These are phyloP conservation scores for Ilyonectria robusta DNA, from an alignment of 2,329 filamentous ascomycete genomes.

Conservation along the genomic window DNA sequence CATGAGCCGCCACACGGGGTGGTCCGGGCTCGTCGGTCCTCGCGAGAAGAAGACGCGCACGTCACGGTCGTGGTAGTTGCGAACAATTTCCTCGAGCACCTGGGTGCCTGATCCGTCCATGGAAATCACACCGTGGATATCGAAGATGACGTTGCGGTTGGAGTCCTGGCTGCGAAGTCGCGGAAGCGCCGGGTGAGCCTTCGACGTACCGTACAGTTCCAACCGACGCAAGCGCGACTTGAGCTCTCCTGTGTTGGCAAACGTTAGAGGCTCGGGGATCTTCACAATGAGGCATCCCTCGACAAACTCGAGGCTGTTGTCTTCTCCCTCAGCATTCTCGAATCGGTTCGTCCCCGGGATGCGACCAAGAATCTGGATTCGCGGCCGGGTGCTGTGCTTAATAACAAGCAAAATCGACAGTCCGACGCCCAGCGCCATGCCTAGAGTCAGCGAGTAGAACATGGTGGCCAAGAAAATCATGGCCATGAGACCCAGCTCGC, in stretches of 20 bases:
- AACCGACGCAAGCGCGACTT: constrained; percentile 86
- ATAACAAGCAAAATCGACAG: constrained; percentile 92
- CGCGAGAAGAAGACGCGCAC: constrained; percentile 83
- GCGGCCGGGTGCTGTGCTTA: constrained; percentile 88
- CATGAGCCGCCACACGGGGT: constrained; percentile 80
- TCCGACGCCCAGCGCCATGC: constrained; percentile 94
- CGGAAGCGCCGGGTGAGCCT: constrained; percentile 89
- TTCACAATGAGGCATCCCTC: constrained; percentile 96
- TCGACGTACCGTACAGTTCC: constrained; percentile 89
- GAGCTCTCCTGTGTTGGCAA: constrained; percentile 95
- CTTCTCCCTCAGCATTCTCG: constrained; percentile 84
- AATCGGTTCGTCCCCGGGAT: constrained; percentile 87
- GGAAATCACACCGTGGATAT: constrained; percentile 96
- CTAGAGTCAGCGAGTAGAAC: constrained; percentile 93
- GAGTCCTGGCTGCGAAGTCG: constrained; percentile 82
- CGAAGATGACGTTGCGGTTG: constrained; percentile 95
- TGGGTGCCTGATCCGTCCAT: constrained; percentile 95
- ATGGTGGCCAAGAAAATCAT: constrained; percentile 93
- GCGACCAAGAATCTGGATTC: constrained; percentile 95
- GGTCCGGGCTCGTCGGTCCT: constrained; percentile 61
- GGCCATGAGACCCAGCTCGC: constrained; percentile 87
- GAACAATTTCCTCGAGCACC: constrained; percentile 91
- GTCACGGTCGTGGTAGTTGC: constrained; percentile 81
- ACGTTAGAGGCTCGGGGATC: constrained; percentile 96
- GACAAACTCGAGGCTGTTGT: constrained; percentile 85